phyloP scores from a whole-genome alignment of 2,329 filamentous ascomycete genomes.

The Claviceps pazoutovae region DNA sequence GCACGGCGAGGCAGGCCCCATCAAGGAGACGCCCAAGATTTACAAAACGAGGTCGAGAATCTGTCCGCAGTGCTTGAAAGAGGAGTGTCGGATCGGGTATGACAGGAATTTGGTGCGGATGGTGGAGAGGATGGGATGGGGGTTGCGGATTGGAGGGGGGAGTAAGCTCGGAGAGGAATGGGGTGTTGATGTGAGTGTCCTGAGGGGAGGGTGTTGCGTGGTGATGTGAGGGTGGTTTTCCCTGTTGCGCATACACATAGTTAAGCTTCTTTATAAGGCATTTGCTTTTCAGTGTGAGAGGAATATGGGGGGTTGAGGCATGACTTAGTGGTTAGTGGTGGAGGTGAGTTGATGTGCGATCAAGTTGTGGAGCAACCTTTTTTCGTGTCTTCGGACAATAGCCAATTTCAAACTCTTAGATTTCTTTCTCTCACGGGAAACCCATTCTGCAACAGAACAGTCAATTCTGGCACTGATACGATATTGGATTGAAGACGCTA shows the following conservation, averaged over 20 bases:
- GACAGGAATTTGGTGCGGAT: constrained; percentile 34
- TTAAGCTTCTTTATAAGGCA: too few relatives aligned
- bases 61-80: constrained; percentile 27
- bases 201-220: constrained; percentile 14
- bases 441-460: too few relatives aligned
- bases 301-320: too few relatives aligned
- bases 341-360: too few relatives aligned
- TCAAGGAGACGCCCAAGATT: constrained; percentile 22
- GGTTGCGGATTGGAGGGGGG: constrained; percentile 34
- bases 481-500: too few relatives aligned
- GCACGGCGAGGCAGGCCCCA: constrained; percentile 15
- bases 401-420: too few relatives aligned
- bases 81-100: constrained; percentile 21
- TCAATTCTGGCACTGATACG: too few relatives aligned
- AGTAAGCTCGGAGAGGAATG: constrained; percentile 22
- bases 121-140: constrained; percentile 28
- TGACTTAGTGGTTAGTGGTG: too few relatives aligned
- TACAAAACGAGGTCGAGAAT: constrained; percentile 22
- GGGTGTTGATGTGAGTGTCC: constrained; percentile 20
- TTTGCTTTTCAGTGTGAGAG: not conserved
- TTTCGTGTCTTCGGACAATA: too few relatives aligned
- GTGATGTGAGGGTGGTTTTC: not conserved
- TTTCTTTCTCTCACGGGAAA: too few relatives aligned
- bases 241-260: not conserved
- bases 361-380: too few relatives aligned